These are phyloP conservation scores for Vitis hybrid DNA, from an alignment of 177 flowering plant genomes.

Conservation along the genomic window DNA sequence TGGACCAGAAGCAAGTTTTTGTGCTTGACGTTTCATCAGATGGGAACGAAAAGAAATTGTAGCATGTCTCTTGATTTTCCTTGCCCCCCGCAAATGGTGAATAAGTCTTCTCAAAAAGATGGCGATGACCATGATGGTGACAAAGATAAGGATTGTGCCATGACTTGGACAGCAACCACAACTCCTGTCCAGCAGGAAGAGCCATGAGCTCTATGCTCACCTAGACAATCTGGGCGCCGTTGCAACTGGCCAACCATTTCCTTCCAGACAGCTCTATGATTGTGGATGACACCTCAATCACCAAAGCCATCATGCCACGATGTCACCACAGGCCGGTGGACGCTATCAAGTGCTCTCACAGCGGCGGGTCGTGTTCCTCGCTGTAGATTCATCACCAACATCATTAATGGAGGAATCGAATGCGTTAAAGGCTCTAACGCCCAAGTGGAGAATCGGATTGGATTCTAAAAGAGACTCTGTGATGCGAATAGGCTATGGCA, in stretches of 20 bases:
- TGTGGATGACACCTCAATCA: conserved; percentile 54
- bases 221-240: conserved; percentile 36
- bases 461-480: conserved; percentile 39
- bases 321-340: conserved; percentile 37
- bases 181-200: conserved; percentile 41
- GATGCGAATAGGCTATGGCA: conserved; percentile 27
- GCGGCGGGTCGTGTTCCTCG: conserved; percentile 40
- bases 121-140: too few species aligned
- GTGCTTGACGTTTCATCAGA: too few species aligned
- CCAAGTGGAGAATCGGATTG: conserved; percentile 28
- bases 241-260: conserved; percentile 31
- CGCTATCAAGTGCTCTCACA: conserved; percentile 27
- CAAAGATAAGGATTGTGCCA: neutral
- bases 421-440: conserved; percentile 27
- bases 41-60: too few species aligned
- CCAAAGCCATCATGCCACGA: conserved; percentile 49
- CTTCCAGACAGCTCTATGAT: conserved; percentile 54
- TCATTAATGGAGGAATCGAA: conserved; percentile 46
- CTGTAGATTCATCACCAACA: conserved; percentile 45
- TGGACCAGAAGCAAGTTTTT: too few species aligned
- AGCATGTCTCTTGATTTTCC: too few species aligned
- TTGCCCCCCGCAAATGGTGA: too few species aligned
- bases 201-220: conserved; percentile 28
- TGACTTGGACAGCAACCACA: conserved; percentile 38
- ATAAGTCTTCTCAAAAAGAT: too few species aligned